Conservation (phyloP, 1,139 yeast genomes). For the Saccharomyces pastorianus region DNA sequence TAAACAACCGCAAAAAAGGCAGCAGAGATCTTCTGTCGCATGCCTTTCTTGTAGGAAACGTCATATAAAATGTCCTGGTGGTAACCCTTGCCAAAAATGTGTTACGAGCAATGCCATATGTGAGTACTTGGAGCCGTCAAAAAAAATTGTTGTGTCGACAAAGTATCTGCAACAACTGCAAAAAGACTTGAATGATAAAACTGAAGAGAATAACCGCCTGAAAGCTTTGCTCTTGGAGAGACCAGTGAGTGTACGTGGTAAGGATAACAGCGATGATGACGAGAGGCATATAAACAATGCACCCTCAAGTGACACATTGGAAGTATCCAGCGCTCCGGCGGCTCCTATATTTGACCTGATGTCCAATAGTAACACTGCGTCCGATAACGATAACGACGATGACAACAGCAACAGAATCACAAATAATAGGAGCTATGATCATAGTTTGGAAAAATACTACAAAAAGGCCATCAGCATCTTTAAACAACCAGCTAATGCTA, state of each 20-base stretch:
- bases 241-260: neutral
- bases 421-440: neutral
- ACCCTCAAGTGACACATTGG: neutral
- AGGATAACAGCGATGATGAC: neutral
- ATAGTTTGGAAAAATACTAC: neutral
- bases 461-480: neutral
- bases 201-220: constrained; percentile 48
- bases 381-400: constrained; percentile 1
- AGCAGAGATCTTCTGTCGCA: constrained; percentile 21
- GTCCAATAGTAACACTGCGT: neutral
- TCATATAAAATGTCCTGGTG: constrained; percentile 78
- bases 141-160: constrained; percentile 69
- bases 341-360: neutral
- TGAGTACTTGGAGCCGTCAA: constrained; percentile 71
- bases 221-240: constrained; percentile 34
- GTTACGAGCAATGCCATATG: constrained; percentile 50
- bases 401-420: neutral
- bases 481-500: neutral
- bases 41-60: constrained; percentile 69
- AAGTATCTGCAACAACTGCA: constrained; percentile 63
- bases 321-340: neutral
- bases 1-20: neutral
- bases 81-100: constrained; percentile 68
- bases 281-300: neutral
- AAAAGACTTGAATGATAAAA: constrained; percentile 46